A percentile compares a stretch with the other conserved stretches of the same genome.
Evolutionary conservation across 2,329 filamentous ascomycete species (phyloP).

Genomic region (Monosporascus sp.): DNA sequence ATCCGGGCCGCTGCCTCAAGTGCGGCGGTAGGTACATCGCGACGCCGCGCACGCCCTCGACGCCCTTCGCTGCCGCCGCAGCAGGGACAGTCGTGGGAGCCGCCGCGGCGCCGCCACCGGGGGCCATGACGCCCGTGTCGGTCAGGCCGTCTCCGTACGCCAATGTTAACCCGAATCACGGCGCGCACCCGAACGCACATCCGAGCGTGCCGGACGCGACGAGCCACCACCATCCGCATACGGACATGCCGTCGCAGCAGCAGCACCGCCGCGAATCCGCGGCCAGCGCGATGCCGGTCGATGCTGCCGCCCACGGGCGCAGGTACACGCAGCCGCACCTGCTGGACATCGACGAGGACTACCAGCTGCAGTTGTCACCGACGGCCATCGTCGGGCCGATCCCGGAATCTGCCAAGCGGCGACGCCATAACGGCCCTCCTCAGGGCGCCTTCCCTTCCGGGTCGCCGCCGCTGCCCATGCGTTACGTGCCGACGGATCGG

Average conservation of each 20-base stretch:
- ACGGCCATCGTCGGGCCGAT: slow-evolving; percentile 5
- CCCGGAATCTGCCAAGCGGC: slow-evolving; percentile 27
- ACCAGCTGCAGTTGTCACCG: slow-evolving; percentile 28
- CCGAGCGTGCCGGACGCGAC: slow-evolving; percentile 7
- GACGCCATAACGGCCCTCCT: slow-evolving; percentile 23
- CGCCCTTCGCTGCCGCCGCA: slow-evolving; percentile 28
- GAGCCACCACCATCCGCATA: not conserved
- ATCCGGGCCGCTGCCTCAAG: slow-evolving; percentile 59
- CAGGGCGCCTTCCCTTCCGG: slow-evolving; percentile 23
- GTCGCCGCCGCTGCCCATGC: slow-evolving; percentile 40
- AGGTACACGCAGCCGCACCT: slow-evolving; percentile 45
- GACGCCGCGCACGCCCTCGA: slow-evolving; percentile 55
- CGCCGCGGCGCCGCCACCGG: slow-evolving; percentile 7
- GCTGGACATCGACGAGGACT: slow-evolving; percentile 35
- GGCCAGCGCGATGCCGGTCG: slow-evolving; percentile 35
- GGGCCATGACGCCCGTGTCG: slow-evolving; percentile 26
- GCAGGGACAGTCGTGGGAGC: no score
- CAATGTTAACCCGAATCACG: not conserved
- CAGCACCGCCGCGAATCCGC: slow-evolving; percentile 25
- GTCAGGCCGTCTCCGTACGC: slow-evolving; percentile 9
- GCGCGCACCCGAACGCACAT: slow-evolving; percentile 8
- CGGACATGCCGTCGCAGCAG: slow-evolving; percentile 8
- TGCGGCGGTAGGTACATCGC: slow-evolving; percentile 65
- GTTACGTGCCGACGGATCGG: slow-evolving; percentile 23
- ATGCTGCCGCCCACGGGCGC: slow-evolving; percentile 51